Evolutionary conservation across 768 basidiomycete species (phyloP), one percentile per base, ranked within the genome.

Genomic region (Russula lepida): DNA sequence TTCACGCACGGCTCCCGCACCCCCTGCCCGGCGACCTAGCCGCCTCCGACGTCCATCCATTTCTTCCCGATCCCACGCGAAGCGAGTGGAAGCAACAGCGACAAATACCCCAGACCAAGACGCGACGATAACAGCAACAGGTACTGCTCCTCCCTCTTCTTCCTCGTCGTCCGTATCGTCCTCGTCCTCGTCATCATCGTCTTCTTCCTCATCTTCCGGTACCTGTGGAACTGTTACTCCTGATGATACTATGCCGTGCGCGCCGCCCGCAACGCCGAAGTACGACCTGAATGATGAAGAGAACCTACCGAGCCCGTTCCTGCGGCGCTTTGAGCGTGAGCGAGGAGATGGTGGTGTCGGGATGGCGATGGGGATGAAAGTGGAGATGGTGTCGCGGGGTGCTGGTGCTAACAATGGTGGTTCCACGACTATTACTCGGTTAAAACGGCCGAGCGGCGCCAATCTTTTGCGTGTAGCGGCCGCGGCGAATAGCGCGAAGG

Each of bases 231-330:
- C 39, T 25, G n/a, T 49, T 19, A 49, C 52, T 2, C n/a, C 51
- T 13, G 44, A 35, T 1, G 51, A 46, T 15, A 19, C 30, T 2
- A 37, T 6, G 3, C 6, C 28, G 25, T 28, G 28, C 32, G 46
- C 23, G 27, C 53, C 28, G 0, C 17, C 19, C 1, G 33, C 57
- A 8, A 43, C 54, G 32, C 64, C 66, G 6, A 32, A 54, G 6
- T 92, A 90, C 67, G 84, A 91, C 70, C 67, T 86, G 11, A 76
- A 77, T 0, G 89, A 92, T 69, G 90, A 90, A 69, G 89, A 90
- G 71, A 92, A 91, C 70, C 77, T 92, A 0, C 91, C 90, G 0
- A 89, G 88, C 69, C 91, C 90, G 6, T 92, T 92, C 73, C 69
- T 92, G 46, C 87, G 86, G 69, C 77, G 81, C 53, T 72, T 62